Conservation (phyloP, 306 rosid species). For the Hippophae gyantsensis region DNA sequence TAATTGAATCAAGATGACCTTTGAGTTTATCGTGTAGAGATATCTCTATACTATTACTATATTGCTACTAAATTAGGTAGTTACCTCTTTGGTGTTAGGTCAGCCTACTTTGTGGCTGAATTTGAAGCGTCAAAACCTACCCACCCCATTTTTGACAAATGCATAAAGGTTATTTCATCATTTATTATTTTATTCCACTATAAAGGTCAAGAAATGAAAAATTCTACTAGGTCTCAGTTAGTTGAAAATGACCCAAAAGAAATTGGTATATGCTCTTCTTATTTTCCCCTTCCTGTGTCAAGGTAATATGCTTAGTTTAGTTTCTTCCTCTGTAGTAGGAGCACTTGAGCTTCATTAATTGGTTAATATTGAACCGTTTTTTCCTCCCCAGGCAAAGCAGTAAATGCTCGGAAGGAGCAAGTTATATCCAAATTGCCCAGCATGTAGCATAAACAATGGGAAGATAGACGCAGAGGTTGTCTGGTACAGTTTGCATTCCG, state of each 20-base stretch:
- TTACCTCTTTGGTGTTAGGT: slow-evolving; percentile 26
- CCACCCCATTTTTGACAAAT: slow-evolving; percentile 9
- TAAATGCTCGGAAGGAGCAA: slow-evolving; percentile 14
- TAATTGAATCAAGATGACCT: not conserved
- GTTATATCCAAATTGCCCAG: not conserved
- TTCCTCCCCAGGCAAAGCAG: slow-evolving; percentile 63
- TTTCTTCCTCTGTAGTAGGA: too few species aligned
- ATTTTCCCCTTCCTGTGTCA: not conserved
- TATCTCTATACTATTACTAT: not conserved
- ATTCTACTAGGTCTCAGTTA: slow-evolving; percentile 1
- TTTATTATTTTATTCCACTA: slow-evolving; percentile 1
- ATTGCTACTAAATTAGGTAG: slow-evolving; percentile 8
- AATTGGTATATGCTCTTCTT: slow-evolving; percentile 12
- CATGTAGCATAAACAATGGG: slow-evolving; percentile 4
- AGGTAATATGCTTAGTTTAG: too few species aligned
- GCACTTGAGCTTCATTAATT: too few species aligned
- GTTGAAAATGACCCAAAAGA: slow-evolving; percentile 15
- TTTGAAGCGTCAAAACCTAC: slow-evolving; percentile 26
- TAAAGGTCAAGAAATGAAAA: slow-evolving; percentile 6
- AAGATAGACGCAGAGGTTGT: not conserved
- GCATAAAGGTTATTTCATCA: slow-evolving; percentile 6
- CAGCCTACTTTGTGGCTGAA: slow-evolving; percentile 3
- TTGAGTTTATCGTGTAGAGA: too few species aligned
- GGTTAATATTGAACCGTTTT: not conserved
- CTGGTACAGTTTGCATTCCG: too few species aligned